A percentile compares a stretch with the other conserved stretches of the same genome.
Conservation (phyloP, 202 grass and related monocot species). For the Saccharum hybrid region DNA sequence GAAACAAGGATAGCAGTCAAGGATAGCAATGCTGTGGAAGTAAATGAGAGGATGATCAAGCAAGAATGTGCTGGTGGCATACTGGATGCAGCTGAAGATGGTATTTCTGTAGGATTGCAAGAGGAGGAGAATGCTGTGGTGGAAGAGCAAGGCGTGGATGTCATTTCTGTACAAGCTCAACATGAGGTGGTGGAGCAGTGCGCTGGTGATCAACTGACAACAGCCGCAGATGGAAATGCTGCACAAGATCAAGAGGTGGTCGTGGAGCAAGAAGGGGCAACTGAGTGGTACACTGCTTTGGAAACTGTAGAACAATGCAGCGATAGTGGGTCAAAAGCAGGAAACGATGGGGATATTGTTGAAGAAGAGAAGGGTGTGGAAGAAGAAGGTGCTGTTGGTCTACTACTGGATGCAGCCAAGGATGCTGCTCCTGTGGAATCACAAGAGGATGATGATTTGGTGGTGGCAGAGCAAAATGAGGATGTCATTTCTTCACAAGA, state of each 20-base stretch:
- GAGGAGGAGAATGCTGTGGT: background rate
- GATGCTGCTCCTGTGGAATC: background rate
- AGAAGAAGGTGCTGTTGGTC: background rate
- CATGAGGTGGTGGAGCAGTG: constrained; percentile 19
- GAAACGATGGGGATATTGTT: background rate
- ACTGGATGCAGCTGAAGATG: background rate
- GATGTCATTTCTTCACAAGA: background rate
- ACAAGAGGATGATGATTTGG: background rate
- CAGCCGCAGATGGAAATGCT: background rate
- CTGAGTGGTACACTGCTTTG: background rate
- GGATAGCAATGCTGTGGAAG: background rate
- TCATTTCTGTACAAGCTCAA: background rate
- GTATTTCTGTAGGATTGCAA: background rate
- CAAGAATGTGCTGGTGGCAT: background rate
- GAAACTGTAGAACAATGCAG: constrained; percentile 8
- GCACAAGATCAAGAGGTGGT: background rate
- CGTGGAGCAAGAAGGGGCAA: constrained; percentile 16
- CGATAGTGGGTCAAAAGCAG: background rate
- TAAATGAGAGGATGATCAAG: background rate
- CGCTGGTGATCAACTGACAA: background rate
- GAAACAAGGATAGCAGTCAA: background rate
- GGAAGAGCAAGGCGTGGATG: background rate
- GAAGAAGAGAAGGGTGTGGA: constrained; percentile 25
- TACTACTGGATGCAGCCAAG: background rate
- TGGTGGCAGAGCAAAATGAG: constrained; percentile 6